Percentiles rank a stretch among this genome's conserved stretches.
Evolutionary conservation across 345 rosid species (phyloP).

Genomic region (Alliaria petiolata): DNA sequence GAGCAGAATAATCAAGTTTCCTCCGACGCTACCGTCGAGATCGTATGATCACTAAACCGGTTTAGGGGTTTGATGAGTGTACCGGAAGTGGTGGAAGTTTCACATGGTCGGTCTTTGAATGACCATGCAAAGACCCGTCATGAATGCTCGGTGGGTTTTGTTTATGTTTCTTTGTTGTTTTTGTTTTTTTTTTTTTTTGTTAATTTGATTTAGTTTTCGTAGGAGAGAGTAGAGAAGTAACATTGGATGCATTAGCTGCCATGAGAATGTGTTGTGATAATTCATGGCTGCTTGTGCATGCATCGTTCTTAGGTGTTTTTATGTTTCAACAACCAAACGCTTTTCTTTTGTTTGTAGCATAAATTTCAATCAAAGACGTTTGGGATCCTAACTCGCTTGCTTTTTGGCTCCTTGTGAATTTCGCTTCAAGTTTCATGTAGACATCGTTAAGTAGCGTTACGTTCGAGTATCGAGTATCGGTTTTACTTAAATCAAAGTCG

Average conservation of each 20-base stretch:
- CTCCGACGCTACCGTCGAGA: conserved; percentile 40
- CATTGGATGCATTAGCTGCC: conserved; percentile 42
- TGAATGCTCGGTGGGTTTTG: conserved; percentile 5
- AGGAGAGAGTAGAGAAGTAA: conserved; percentile 8
- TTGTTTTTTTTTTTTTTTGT: background rate
- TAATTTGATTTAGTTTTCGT: conserved; percentile 7
- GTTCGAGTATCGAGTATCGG: too few species aligned
- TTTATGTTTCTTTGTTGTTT: background rate
- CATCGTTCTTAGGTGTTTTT: conserved; percentile 15
- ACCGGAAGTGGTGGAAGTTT: conserved; percentile 8
- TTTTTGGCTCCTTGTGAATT: background rate
- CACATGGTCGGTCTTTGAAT: conserved; percentile 19
- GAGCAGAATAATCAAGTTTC: conserved; percentile 74
- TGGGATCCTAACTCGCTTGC: background rate
- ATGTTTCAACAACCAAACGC: conserved; percentile 1
- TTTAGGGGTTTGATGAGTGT: background rate
- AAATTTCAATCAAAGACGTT: background rate
- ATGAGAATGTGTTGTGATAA: conserved; percentile 2
- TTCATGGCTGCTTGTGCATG: conserved; percentile 40
- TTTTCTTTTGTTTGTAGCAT: background rate
- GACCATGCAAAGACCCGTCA: conserved; percentile 22
- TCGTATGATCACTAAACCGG: conserved; percentile 26
- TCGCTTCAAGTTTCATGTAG: too few species aligned
- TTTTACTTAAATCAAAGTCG: too few species aligned
- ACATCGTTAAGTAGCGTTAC: too few species aligned